Conservation (phyloP, 176 grass and related monocot genomes). For the Lolium multiflorum region DNA sequence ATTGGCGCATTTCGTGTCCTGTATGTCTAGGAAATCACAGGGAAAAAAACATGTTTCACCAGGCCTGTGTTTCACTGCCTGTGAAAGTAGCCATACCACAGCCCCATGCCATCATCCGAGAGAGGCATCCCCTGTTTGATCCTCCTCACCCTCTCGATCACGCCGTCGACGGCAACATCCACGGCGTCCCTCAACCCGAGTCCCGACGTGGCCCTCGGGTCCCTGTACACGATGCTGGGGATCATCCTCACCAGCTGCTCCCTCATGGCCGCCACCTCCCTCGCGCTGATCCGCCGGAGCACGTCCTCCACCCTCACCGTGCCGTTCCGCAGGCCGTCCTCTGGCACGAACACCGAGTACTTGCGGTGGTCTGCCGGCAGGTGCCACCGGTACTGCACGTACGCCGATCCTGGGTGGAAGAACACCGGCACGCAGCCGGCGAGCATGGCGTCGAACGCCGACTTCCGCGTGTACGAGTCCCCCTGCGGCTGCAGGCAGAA, state of each 20-base stretch:
- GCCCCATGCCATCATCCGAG: neutral
- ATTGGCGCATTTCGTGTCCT: neutral
- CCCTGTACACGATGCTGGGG: conserved; percentile 62
- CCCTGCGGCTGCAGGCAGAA: conserved; percentile 80
- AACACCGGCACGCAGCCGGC: conserved; percentile 80
- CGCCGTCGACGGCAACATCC: conserved; percentile 53
- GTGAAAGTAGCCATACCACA: conserved; percentile 53
- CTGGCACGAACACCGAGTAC: conserved; percentile 74
- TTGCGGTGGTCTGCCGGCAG: conserved; percentile 48
- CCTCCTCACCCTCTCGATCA: conserved; percentile 54
- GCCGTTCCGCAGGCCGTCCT: conserved; percentile 60
- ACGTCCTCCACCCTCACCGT: conserved; percentile 62
- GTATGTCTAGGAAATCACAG: neutral
- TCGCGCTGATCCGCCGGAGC: conserved; percentile 41
- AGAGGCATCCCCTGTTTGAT: conserved; percentile 40
- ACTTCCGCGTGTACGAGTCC: conserved; percentile 68
- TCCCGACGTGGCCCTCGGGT: conserved; percentile 9
- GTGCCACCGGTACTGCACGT: conserved; percentile 68
- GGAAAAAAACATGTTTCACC: neutral
- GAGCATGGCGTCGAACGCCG: conserved; percentile 69
- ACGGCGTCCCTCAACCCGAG: conserved; percentile 53
- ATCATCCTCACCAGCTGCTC: conserved; percentile 74
- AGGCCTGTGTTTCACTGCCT: neutral
- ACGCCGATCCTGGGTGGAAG: conserved; percentile 66
- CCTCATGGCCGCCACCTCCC: conserved; percentile 60